phyloP scores from a whole-genome alignment of 2,329 filamentous ascomycete species.

The Botrytis galanthina region DNA sequence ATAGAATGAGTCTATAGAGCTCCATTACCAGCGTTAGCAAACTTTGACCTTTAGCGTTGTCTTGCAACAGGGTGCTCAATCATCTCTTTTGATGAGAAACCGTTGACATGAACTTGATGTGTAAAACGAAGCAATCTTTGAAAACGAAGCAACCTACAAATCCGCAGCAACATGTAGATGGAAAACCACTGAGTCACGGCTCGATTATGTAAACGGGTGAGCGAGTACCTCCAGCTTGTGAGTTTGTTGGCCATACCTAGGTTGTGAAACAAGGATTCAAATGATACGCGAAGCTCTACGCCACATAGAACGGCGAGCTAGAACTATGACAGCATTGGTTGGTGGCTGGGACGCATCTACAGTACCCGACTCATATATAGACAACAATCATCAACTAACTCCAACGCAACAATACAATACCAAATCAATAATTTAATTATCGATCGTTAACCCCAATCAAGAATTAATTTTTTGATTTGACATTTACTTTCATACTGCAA shows the following conservation, averaged over 20 bases:
- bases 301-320: background rate
- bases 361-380: background rate
- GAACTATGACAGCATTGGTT: conserved; percentile 12
- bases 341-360: conserved; percentile 3
- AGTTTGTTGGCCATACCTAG: conserved; percentile 1
- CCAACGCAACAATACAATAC: background rate
- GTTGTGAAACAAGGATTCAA: conserved; percentile 3
- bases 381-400: background rate
- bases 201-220: background rate
- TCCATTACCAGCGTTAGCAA: background rate
- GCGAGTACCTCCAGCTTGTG: background rate
- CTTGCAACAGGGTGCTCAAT: background rate
- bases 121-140: background rate
- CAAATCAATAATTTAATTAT: conserved; percentile 1
- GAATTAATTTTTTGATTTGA: background rate
- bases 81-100: background rate
- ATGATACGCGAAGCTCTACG: background rate
- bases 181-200: background rate
- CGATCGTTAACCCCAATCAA: background rate
- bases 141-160: background rate
- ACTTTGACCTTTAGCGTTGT: background rate
- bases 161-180: background rate
- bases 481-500: background rate
- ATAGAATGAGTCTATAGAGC: conserved; percentile 7
- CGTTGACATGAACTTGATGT: background rate